Base-by-base conservation (phyloP, 2,329 filamentous ascomycete species). In the Penicillium psychrosexuale region DNA sequence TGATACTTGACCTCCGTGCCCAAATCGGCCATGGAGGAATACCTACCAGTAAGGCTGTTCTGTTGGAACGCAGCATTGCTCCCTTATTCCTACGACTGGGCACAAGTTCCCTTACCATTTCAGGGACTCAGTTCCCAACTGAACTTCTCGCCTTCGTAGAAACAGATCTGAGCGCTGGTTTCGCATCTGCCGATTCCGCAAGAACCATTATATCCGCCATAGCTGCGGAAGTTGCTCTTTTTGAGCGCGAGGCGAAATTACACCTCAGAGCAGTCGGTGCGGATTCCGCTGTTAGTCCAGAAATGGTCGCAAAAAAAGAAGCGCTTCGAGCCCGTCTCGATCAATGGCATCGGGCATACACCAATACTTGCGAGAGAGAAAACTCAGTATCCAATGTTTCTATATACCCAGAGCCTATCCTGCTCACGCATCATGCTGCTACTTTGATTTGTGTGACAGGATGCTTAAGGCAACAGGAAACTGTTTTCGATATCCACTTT, bases 71-170 rank as follows among this genome's bases (percentile, higher is more conserved):
- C 22, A 67, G 58, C 1, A 66, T 71, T 33, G 55, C 67, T 1
- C 69, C 69, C 0, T 53, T 70, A 3, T 70, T 71, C 33, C 37
- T 66, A 3, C 67, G 68, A 0, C 43, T 71, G 27, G 64, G 63
- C 5, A 51, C 58, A 6, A 28, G 64, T 11, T 58, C 67, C 12
- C 44, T 61, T 3, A 53, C 49, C 3, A 51, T 61, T 42, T 56
- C 59, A 4, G 55, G 51, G 1, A 38, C 53, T 22, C 55, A 45
- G 22, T 45, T 45, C n/a, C 27, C 52, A 3, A 50, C 44, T n/a
- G 30, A 55, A 30, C 9, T 56, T 2, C 56, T 56, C 58, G 6
- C 27, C 51, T 55, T 65, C 39, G 15, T 55, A 13, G 52, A 59
- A 9, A 8, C 30, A 15, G 15, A 40, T 8, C n/a, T n/a, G 2